phyloP scores from a whole-genome alignment of 225 moss, liverwort and hornwort species.

The Bryoerythrophyllum caledonicum region DNA sequence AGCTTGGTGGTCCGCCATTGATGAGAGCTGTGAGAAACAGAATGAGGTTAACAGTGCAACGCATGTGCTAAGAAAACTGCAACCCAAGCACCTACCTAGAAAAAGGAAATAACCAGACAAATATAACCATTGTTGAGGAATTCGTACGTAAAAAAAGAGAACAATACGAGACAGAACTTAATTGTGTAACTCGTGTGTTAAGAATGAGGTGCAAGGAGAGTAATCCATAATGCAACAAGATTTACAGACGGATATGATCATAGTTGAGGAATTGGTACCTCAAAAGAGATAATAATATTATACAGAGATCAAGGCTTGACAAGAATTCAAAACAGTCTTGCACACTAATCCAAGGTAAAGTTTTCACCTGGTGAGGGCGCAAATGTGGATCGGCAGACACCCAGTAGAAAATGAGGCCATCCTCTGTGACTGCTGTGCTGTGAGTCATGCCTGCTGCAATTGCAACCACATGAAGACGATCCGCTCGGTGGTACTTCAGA shows the following conservation, averaged over 20 bases:
- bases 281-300: conserved; percentile 6
- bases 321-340: conserved; percentile 6
- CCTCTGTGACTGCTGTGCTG: conserved; percentile 75
- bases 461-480: conserved; percentile 75
- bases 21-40: conserved; percentile 58
- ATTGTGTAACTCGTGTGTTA: neutral
- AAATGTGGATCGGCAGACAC: conserved; percentile 73
- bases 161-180: conserved; percentile 8
- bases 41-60: conserved; percentile 17
- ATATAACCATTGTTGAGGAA: neutral
- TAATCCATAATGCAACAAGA: conserved; percentile 14
- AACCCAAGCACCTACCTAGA: too few relatives aligned
- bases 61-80: neutral
- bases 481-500: conserved; percentile 74
- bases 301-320: conserved; percentile 4
- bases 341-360: neutral
- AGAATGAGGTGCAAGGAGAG: too few relatives aligned
- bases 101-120: neutral
- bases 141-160: conserved; percentile 5
- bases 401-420: conserved; percentile 92
- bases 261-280: conserved; percentile 1
- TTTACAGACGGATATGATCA: conserved; percentile 4
- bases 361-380: conserved; percentile 70
- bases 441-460: conserved; percentile 95
- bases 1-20: conserved; percentile 75